Base-by-base conservation (phyloP, 768 basidiomycete species). In the Trametes cubensis region DNA sequence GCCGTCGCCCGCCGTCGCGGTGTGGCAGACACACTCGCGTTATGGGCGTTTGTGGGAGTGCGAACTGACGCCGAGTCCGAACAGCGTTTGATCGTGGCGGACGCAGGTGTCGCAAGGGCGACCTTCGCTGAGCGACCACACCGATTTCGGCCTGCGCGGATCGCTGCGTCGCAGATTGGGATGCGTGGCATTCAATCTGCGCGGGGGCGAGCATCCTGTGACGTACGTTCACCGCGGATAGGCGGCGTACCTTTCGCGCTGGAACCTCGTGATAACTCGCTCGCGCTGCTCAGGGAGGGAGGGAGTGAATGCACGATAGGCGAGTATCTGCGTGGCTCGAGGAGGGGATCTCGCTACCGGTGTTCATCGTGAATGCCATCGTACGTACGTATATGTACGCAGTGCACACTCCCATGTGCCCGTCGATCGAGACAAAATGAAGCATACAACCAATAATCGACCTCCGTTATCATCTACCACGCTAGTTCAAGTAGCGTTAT, bases 301-400 rank as follows among this genome's bases (percentile, higher is more conserved):
- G 34, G 34, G 34, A 34, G 34, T 34, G 34, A 34, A 10, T 34
- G 34, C 6, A 26, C 45, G 59, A 54, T 46, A 46, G 46, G 47
- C 53, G 46, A 28, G 34, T 47, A 62, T 50, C 42, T 50, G 13
- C 5, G 14, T 23, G 28, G 49, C 28, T 55, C 56, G 46, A 48
- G 20, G 57, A n/a, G 47, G 21, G 25, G 48, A 62, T 62, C 61
- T 62, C 46, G 53, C 48, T 50, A 41, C 61, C 61, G 61, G 61
- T 38, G 54, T 50, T 56, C 55, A 50, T 44, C 42, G 40, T 56
- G 55, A 62, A 62, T 42, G 54, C 61, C 61, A 56, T 30, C 23
- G 10, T 34, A 20, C 45, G 17, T 18, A 18, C 10, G 17, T n/a
- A 14, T 21, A 23, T 46, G 21, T 46, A 10, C 34, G 21, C 28